These are phyloP conservation scores for Saccharomyces hybrid DNA, from an alignment of 1,139 yeast genomes.

Conservation along the genomic window DNA sequence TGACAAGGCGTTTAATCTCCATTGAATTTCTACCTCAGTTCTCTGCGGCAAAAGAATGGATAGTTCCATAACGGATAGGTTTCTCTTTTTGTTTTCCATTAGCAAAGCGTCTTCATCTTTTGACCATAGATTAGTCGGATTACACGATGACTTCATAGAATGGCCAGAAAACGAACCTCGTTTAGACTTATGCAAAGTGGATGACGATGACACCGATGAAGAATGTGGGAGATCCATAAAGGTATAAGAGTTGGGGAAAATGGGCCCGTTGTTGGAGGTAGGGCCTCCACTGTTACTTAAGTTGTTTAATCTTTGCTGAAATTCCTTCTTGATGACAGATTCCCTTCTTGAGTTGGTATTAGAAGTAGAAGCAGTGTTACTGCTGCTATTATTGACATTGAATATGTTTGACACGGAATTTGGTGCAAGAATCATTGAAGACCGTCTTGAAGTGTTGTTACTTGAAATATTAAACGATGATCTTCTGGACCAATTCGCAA, in stretches of 20 bases:
- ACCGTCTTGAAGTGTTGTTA: constrained; percentile 11
- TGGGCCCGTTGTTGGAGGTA: background rate
- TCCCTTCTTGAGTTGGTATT: constrained; percentile 3
- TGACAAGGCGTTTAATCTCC: constrained; percentile 50
- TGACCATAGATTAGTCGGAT: constrained; percentile 24
- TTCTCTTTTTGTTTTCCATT: constrained; percentile 44
- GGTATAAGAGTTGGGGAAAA: constrained; percentile 1
- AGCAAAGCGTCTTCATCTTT: constrained; percentile 69
- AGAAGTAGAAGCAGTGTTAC: background rate
- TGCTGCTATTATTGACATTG: background rate
- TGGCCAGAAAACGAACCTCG: background rate
- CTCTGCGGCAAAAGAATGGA: constrained; percentile 64
- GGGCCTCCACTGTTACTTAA: background rate
- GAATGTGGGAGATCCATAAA: constrained; percentile 3
- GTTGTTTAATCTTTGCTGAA: background rate
- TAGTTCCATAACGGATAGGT: constrained; percentile 67
- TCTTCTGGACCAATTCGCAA: constrained; percentile 10
- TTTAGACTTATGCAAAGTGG: background rate
- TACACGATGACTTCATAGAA: background rate
- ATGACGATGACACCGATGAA: background rate
- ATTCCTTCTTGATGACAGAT: background rate
- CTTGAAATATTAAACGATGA: constrained; percentile 4
- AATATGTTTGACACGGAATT: background rate
- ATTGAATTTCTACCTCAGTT: constrained; percentile 62
- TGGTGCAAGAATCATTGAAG: constrained; percentile 4